A percentile compares a stretch with the other conserved stretches of the same genome.
Conservation (phyloP, 208 protist species). For the Trypanosoma avium region DNA sequence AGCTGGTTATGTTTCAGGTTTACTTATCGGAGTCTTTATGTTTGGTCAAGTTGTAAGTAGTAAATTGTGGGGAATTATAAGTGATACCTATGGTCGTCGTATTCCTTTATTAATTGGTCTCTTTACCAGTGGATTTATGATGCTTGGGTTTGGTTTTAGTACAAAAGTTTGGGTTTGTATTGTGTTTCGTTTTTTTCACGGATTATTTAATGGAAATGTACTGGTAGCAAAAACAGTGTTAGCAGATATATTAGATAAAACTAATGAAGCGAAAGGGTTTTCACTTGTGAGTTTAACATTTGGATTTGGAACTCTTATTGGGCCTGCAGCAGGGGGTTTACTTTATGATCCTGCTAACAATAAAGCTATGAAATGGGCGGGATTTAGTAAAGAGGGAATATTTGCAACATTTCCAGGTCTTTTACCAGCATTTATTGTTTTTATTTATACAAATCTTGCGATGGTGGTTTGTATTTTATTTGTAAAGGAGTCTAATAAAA, state of each 20-base stretch:
- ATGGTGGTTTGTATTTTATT: slow-evolving; percentile 52
- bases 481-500: slow-evolving; percentile 59
- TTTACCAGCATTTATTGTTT: slow-evolving; percentile 47
- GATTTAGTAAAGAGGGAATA: slow-evolving; percentile 33
- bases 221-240: slow-evolving; percentile 83
- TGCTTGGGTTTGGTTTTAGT: slow-evolving; percentile 69
- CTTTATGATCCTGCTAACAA: slow-evolving; percentile 61
- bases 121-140: slow-evolving; percentile 49
- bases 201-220: slow-evolving; percentile 73
- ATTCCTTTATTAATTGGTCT: slow-evolving; percentile 56
- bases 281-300: slow-evolving; percentile 94
- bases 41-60: slow-evolving; percentile 57
- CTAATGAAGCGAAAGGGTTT: slow-evolving; percentile 87
- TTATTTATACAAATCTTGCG: slow-evolving; percentile 56
- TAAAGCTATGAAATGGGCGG: slow-evolving; percentile 25
- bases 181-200: slow-evolving; percentile 60
- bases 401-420: slow-evolving; percentile 50
- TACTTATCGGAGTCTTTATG: slow-evolving; percentile 53
- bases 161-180: slow-evolving; percentile 45
- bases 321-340: slow-evolving; percentile 54
- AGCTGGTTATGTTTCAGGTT: slow-evolving; percentile 56
- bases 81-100: slow-evolving; percentile 61
- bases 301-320: slow-evolving; percentile 60
- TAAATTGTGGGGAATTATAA: slow-evolving; percentile 59
- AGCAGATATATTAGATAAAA: slow-evolving; percentile 72